Percentiles rank a stretch among this genome's conserved stretches.
phyloP scores from a whole-genome alignment of 2,329 filamentous ascomycete species.

The Botryotinia convoluta region DNA sequence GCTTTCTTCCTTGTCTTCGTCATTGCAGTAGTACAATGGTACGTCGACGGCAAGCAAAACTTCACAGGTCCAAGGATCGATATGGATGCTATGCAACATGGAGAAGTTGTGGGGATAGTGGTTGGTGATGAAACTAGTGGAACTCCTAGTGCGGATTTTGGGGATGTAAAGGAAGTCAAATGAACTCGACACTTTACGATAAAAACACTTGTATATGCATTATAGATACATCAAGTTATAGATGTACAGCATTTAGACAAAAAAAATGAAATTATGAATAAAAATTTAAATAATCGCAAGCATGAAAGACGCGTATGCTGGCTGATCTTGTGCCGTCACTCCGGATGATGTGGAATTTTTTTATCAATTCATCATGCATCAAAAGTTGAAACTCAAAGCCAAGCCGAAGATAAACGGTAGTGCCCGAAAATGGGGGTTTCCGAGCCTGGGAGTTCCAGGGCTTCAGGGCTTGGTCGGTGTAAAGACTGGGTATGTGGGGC shows the following conservation, averaged over 20 bases:
- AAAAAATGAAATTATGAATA: neutral
- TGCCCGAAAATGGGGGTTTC: neutral
- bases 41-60: constrained; percentile 59
- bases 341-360: neutral
- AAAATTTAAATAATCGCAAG: neutral
- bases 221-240: neutral
- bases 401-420: neutral
- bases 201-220: neutral
- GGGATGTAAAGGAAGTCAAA: neutral
- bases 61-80: constrained; percentile 47
- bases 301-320: neutral
- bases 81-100: constrained; percentile 37
- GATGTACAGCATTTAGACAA: neutral
- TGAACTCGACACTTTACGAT: neutral
- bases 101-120: constrained; percentile 29
- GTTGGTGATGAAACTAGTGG: constrained; percentile 6
- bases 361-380: neutral
- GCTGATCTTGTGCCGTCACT: neutral
- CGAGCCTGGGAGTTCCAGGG: neutral
- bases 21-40: constrained; percentile 51
- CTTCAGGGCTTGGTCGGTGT: neutral
- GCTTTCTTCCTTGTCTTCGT: constrained; percentile 46
- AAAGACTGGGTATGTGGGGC: neutral
- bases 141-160: neutral
- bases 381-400: neutral